Percentiles rank a stretch among this genome's conserved stretches.
phyloP scores from a whole-genome alignment of 1,284 basidiomycete species.

The Sporisorium exsertum region DNA sequence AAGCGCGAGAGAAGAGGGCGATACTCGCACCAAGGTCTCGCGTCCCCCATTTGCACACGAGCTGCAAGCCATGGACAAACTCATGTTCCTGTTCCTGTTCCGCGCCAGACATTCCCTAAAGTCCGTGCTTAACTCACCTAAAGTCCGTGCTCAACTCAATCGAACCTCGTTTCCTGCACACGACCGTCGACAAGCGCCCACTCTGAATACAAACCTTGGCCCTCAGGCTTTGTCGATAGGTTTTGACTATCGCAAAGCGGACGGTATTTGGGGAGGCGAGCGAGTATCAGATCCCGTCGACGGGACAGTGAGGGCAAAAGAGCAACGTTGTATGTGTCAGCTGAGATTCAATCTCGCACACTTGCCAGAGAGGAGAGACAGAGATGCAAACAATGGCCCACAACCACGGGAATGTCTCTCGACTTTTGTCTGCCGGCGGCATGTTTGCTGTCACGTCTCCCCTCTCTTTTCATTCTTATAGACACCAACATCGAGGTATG shows the following conservation, averaged over 20 bases:
- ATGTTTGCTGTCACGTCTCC: not conserved
- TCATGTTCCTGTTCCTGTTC: constrained; percentile 10
- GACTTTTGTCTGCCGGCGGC: not conserved
- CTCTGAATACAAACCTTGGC: not conserved
- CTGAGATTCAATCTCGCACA: constrained; percentile 8
- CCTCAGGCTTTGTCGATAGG: not conserved
- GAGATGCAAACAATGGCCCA: not conserved
- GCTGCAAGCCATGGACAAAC: constrained; percentile 43
- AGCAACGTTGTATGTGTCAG: not conserved
- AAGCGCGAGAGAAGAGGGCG: not conserved
- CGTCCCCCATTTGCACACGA: constrained; percentile 28
- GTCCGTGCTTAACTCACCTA: not conserved
- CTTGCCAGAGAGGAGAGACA: not conserved
- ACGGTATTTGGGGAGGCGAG: not conserved
- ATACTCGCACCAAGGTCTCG: constrained; percentile 3
- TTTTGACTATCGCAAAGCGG: not conserved
- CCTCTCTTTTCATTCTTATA: not conserved
- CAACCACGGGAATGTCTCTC: constrained; percentile 15
- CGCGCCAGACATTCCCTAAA: not conserved
- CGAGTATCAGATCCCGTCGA: not conserved
- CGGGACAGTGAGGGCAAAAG: too few relatives aligned
- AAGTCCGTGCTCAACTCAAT: not conserved
- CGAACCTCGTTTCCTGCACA: not conserved
- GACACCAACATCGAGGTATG: constrained; percentile 2
- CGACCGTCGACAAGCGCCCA: not conserved